Evolutionary conservation across 176 grass and related monocot genomes (phyloP).

Genomic region (Bolboschoenus planiculmis): DNA sequence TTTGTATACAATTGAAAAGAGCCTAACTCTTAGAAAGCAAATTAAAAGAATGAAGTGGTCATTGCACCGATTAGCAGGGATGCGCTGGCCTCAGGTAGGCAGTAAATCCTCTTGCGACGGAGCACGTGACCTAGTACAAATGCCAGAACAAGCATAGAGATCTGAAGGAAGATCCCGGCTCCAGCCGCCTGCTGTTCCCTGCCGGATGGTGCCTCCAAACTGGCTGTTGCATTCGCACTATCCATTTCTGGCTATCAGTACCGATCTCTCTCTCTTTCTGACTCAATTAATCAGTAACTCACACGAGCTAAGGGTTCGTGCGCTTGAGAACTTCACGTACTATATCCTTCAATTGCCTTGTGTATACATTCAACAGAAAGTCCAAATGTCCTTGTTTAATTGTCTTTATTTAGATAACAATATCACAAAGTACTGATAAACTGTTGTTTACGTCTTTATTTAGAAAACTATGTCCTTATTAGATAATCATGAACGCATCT

Average conservation of each 20-base stretch:
- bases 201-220: slow-evolving; percentile 26
- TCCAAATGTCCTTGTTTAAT: not conserved
- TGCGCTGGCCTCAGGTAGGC: slow-evolving; percentile 82
- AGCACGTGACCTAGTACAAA: slow-evolving; percentile 85
- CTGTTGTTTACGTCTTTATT: slow-evolving; percentile 8
- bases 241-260: not conserved
- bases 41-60: not conserved
- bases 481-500: not conserved
- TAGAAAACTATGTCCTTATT: not conserved
- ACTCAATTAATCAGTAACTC: not conserved
- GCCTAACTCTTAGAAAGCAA: not conserved
- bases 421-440: not conserved
- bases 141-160: slow-evolving; percentile 87
- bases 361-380: not conserved
- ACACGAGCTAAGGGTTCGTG: not conserved
- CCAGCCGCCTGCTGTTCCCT: slow-evolving; percentile 87
- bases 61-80: slow-evolving; percentile 73
- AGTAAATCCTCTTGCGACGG: slow-evolving; percentile 86
- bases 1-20: not conserved
- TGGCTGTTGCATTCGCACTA: slow-evolving; percentile 25
- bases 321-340: not conserved
- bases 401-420: slow-evolving; percentile 1
- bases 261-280: not conserved
- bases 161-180: slow-evolving; percentile 90
- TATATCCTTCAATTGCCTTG: not conserved